Conservation (phyloP, 176 grass and related monocot genomes). For the Dactylis glomerata region DNA sequence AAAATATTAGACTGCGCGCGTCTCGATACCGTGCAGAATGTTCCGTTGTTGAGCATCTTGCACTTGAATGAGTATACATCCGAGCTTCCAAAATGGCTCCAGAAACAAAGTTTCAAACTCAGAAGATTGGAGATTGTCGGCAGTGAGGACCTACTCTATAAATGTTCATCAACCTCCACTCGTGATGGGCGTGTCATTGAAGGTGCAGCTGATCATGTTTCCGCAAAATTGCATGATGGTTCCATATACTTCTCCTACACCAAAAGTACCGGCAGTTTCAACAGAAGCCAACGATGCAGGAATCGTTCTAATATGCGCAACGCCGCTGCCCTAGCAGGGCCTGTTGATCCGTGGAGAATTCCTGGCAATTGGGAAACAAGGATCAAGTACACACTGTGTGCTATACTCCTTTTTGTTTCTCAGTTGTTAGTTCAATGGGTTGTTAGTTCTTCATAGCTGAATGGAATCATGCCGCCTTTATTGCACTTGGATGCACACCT, state of each 20-base stretch:
- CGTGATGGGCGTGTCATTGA: slow-evolving; percentile 34
- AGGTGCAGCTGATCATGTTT: slow-evolving; percentile 38
- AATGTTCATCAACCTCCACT: slow-evolving; percentile 23
- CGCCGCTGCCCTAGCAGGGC: background rate
- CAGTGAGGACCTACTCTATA: slow-evolving; percentile 41
- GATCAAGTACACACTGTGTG: background rate
- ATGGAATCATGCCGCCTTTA: background rate
- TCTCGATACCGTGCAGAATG: slow-evolving; percentile 27
- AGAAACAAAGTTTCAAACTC: slow-evolving; percentile 19
- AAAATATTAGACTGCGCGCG: slow-evolving; percentile 34
- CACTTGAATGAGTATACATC: slow-evolving; percentile 29
- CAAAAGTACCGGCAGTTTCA: slow-evolving; percentile 25
- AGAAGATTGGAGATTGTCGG: slow-evolving; percentile 45
- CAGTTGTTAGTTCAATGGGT: background rate
- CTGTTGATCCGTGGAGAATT: background rate
- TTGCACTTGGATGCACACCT: background rate
- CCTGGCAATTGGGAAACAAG: background rate
- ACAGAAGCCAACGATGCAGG: slow-evolving; percentile 13
- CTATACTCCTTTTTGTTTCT: background rate
- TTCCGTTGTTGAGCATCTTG: slow-evolving; percentile 18
- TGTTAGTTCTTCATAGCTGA: background rate
- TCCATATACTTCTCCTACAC: slow-evolving; percentile 46
- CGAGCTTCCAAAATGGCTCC: slow-evolving; percentile 41
- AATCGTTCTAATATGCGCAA: background rate
- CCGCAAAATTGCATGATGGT: slow-evolving; percentile 27